A percentile compares a stretch with the other conserved stretches of the same genome.
Conservation (phyloP, 1,284 basidiomycete species). For the Moesziomyces globuligerus region DNA sequence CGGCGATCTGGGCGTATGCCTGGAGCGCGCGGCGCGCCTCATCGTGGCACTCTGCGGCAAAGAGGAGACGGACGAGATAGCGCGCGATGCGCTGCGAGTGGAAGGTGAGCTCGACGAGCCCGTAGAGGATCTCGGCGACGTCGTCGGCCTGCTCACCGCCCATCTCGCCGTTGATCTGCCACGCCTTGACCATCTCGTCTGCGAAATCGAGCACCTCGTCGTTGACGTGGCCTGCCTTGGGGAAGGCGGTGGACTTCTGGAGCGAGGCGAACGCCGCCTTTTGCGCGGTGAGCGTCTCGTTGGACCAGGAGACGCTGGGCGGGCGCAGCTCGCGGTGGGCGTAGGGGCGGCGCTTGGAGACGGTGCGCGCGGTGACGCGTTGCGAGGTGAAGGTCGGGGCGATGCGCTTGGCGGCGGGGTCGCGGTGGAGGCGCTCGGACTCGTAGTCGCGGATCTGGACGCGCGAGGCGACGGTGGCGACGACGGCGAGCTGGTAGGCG, state of each 20-base stretch:
- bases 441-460: slow-evolving; percentile 59
- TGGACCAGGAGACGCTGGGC: slow-evolving; percentile 55
- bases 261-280: slow-evolving; percentile 47
- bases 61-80: slow-evolving; percentile 57
- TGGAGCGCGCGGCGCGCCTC: slow-evolving; percentile 57
- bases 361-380: slow-evolving; percentile 52
- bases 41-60: slow-evolving; percentile 60
- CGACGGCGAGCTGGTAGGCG: slow-evolving; percentile 56
- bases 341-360: slow-evolving; percentile 56
- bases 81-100: slow-evolving; percentile 62
- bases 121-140: slow-evolving; percentile 61
- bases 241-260: slow-evolving; percentile 75
- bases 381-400: slow-evolving; percentile 28
- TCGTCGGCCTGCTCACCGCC: slow-evolving; percentile 62
- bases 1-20: slow-evolving; percentile 60
- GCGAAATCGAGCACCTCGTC: slow-evolving; percentile 82
- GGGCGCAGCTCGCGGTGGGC: slow-evolving; percentile 37
- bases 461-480: slow-evolving; percentile 52
- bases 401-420: slow-evolving; percentile 38
- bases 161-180: slow-evolving; percentile 72
- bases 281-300: slow-evolving; percentile 56
- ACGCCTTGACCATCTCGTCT: slow-evolving; percentile 81
- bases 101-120: slow-evolving; percentile 59
- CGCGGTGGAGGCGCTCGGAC: slow-evolving; percentile 44
- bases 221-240: slow-evolving; percentile 84